phyloP scores from a whole-genome alignment of 495 filamentous ascomycete species.

The Podospora tetraspora region DNA sequence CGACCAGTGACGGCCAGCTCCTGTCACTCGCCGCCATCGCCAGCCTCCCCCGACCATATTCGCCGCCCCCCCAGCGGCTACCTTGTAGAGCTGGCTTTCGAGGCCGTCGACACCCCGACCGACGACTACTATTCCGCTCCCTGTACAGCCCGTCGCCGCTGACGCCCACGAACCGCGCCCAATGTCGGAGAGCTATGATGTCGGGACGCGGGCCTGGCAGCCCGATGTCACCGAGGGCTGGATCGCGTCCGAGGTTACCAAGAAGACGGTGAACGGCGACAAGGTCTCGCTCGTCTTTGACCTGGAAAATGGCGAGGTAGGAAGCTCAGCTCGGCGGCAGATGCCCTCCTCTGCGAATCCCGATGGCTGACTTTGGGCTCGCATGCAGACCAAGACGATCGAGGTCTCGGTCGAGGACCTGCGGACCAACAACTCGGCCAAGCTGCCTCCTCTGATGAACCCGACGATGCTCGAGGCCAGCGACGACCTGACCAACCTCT shows the following conservation, averaged over 20 bases:
- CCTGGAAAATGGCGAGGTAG: conserved; percentile 90
- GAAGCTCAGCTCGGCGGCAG: conserved; percentile 18
- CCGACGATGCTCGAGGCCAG: conserved; percentile 97
- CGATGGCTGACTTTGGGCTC: conserved; percentile 23
- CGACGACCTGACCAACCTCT: conserved; percentile 95
- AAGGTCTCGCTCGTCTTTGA: conserved; percentile 81
- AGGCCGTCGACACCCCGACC: conserved; percentile 20
- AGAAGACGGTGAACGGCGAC: conserved; percentile 77
- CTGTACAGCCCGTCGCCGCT: conserved; percentile 9
- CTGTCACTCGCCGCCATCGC: conserved; percentile 10
- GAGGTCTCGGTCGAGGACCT: conserved; percentile 76
- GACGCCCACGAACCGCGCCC: conserved; percentile 20
- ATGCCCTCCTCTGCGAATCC: neutral
- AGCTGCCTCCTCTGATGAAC: conserved; percentile 93
- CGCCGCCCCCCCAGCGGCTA: neutral
- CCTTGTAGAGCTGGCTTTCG: conserved; percentile 22
- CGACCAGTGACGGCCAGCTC: conserved; percentile 6
- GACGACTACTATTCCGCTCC: conserved; percentile 8
- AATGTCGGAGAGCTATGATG: conserved; percentile 97
- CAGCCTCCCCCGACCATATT: neutral
- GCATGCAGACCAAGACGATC: conserved; percentile 63
- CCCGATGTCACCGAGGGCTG: conserved; percentile 92
- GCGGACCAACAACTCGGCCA: conserved; percentile 59
- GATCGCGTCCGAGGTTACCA: conserved; percentile 90
- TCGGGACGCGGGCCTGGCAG: conserved; percentile 97